Conservation (phyloP, 352 stramenopile genomes). For the Globisporangium barbulae region DNA sequence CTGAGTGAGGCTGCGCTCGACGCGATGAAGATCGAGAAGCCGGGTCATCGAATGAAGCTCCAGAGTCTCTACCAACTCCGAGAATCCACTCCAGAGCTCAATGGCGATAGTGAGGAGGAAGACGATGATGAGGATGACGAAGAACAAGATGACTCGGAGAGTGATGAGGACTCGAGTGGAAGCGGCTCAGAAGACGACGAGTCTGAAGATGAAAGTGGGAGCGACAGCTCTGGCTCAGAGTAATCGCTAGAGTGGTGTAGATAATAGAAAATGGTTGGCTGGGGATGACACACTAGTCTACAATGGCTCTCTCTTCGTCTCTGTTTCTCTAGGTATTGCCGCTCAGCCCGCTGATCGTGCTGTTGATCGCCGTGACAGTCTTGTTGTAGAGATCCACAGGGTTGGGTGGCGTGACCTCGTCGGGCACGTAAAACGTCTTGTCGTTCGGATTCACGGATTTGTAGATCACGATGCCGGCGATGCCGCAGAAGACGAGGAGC, state of each 20-base stretch:
- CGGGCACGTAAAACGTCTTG: conserved; percentile 80
- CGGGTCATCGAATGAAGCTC: conserved; percentile 69
- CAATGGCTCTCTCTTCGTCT: background rate
- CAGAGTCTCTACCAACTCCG: conserved; percentile 57
- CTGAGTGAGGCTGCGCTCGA: conserved; percentile 52
- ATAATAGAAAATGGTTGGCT: conserved; percentile 1
- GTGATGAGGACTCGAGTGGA: conserved; percentile 13
- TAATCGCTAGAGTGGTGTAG: background rate
- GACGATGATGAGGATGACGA: conserved; percentile 20
- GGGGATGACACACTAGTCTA: conserved; percentile 7
- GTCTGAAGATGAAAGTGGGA: conserved; percentile 10
- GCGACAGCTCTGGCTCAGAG: conserved; percentile 10
- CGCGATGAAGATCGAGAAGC: conserved; percentile 60
- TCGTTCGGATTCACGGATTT: conserved; percentile 72
- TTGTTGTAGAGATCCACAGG: conserved; percentile 75
- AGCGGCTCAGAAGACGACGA: conserved; percentile 15
- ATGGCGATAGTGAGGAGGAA: conserved; percentile 22
- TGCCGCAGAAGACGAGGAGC: conserved; percentile 76
- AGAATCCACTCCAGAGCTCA: conserved; percentile 35
- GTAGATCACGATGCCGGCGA: conserved; percentile 83
- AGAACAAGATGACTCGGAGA: background rate
- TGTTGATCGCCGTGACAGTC: conserved; percentile 61
- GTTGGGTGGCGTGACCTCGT: conserved; percentile 81
- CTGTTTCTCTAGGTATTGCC: background rate
- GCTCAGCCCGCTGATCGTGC: conserved; percentile 32